These are phyloP conservation scores for Fraxinus latifolia DNA, from an alignment of 305 asterid species.

Conservation along the genomic window DNA sequence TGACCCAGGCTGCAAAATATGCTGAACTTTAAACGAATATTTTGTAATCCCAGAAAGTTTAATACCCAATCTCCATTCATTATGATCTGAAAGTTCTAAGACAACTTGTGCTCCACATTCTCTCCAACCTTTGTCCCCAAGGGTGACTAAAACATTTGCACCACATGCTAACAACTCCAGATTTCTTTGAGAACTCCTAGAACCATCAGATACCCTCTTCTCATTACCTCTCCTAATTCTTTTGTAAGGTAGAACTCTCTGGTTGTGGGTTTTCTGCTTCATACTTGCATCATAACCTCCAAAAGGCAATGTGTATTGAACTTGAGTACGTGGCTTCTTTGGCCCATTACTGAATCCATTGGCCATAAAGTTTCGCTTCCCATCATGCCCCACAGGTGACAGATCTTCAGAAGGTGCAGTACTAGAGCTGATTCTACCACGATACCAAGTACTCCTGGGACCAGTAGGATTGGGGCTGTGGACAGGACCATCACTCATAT, in stretches of 20 bases:
- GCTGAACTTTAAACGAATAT: slow-evolving; percentile 71
- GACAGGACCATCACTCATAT: slow-evolving; percentile 34
- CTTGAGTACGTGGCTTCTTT: slow-evolving; percentile 88
- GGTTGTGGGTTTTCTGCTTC: slow-evolving; percentile 51
- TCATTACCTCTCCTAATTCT: slow-evolving; percentile 83
- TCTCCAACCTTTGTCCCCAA: slow-evolving; percentile 90
- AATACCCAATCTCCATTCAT: slow-evolving; percentile 82
- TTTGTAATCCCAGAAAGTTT: slow-evolving; percentile 68
- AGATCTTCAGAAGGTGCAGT: slow-evolving; percentile 50
- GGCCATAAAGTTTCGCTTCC: slow-evolving; percentile 41
- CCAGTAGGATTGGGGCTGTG: slow-evolving; percentile 40
- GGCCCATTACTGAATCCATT: slow-evolving; percentile 76
- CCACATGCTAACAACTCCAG: slow-evolving; percentile 56
- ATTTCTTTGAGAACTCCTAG: slow-evolving; percentile 52
- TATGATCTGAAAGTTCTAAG: slow-evolving; percentile 74
- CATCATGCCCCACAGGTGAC: slow-evolving; percentile 54
- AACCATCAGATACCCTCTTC: slow-evolving; percentile 61
- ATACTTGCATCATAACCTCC: slow-evolving; percentile 52
- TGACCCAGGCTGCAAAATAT: slow-evolving; percentile 83
- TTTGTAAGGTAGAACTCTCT: slow-evolving; percentile 62
- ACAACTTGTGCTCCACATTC: slow-evolving; percentile 71
- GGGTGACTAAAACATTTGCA: slow-evolving; percentile 74
- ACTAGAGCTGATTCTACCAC: slow-evolving; percentile 43
- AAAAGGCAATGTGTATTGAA: slow-evolving; percentile 77
- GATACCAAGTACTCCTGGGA: slow-evolving; percentile 40